Conservation (phyloP, 1,284 basidiomycete species). For the Spongispora temasekensis region DNA sequence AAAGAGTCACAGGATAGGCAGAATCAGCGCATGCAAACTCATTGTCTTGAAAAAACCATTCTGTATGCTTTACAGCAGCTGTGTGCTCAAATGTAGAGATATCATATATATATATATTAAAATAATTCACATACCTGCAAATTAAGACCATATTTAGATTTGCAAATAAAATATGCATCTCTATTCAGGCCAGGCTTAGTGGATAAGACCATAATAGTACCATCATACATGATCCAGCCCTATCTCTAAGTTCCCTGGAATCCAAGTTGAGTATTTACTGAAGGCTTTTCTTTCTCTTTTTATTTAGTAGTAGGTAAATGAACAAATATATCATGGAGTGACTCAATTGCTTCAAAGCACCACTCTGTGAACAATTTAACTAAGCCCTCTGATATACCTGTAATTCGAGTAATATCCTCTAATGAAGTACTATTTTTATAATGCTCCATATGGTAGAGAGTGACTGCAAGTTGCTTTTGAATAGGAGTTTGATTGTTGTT, state of each 20-base stretch:
- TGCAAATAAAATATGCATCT: neutral
- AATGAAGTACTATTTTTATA: neutral
- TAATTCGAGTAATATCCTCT: neutral
- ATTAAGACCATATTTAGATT: neutral
- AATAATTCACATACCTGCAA: neutral
- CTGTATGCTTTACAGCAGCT: neutral
- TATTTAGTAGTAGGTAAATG: neutral
- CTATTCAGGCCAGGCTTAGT: neutral
- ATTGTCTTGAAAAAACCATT: neutral
- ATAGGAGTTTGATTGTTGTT: neutral
- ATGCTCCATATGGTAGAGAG: neutral
- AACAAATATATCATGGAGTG: neutral
- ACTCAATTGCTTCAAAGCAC: neutral
- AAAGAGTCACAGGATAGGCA: neutral
- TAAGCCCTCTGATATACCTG: neutral
- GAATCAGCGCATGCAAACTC: neutral
- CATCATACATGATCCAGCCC: neutral
- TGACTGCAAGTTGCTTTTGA: neutral
- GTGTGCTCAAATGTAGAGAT: neutral
- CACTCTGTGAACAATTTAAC: neutral
- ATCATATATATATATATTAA: neutral
- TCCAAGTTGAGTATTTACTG: neutral
- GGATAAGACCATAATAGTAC: neutral
- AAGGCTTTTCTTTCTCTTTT: neutral
- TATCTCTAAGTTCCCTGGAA: neutral